Evolutionary conservation across 768 basidiomycete genomes (phyloP).

Genomic region (Butyriboletus loyo): DNA sequence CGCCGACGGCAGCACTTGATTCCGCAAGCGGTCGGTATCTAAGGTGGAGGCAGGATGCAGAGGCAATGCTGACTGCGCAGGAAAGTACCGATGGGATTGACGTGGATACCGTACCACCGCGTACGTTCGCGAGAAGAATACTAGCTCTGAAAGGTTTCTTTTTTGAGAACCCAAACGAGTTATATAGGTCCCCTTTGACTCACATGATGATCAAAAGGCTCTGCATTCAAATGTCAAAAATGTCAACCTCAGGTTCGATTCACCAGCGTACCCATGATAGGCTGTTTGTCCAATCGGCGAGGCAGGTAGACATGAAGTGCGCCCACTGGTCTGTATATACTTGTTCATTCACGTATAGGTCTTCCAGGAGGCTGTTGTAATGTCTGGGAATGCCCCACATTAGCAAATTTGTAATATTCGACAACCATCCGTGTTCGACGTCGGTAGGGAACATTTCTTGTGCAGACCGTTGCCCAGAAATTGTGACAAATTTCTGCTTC

Average conservation of each 20-base stretch:
- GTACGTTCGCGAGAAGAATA: slow-evolving; percentile 34
- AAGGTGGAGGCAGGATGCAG: slow-evolving; percentile 28
- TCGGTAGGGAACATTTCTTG: slow-evolving; percentile 44
- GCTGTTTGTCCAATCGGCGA: slow-evolving; percentile 49
- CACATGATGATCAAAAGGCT: slow-evolving; percentile 27
- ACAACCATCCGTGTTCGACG: slow-evolving; percentile 36
- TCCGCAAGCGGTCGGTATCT: slow-evolving; percentile 22
- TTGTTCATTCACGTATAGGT: slow-evolving; percentile 52
- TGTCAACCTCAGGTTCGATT: background rate
- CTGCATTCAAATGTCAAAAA: slow-evolving; percentile 15
- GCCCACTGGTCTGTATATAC: slow-evolving; percentile 58
- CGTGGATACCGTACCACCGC: slow-evolving; percentile 21
- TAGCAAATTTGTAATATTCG: slow-evolving; percentile 34
- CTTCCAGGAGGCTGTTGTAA: slow-evolving; percentile 43
- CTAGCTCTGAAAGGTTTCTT: slow-evolving; percentile 37
- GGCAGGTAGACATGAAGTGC: slow-evolving; percentile 36
- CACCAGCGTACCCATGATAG: slow-evolving; percentile 38
- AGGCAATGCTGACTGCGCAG: slow-evolving; percentile 25
- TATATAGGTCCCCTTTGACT: slow-evolving; percentile 8
- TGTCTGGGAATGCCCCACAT: slow-evolving; percentile 47
- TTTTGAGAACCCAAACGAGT: slow-evolving; percentile 14
- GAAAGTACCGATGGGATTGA: slow-evolving; percentile 23
- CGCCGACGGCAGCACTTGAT: slow-evolving; percentile 39
- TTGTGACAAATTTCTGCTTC: slow-evolving; percentile 49
- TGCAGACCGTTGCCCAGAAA: slow-evolving; percentile 53